Evolutionary conservation across 805 yeast genomes (phyloP), one percentile per base, ranked within the genome.

Genomic region (Saccharomyces jurei): DNA sequence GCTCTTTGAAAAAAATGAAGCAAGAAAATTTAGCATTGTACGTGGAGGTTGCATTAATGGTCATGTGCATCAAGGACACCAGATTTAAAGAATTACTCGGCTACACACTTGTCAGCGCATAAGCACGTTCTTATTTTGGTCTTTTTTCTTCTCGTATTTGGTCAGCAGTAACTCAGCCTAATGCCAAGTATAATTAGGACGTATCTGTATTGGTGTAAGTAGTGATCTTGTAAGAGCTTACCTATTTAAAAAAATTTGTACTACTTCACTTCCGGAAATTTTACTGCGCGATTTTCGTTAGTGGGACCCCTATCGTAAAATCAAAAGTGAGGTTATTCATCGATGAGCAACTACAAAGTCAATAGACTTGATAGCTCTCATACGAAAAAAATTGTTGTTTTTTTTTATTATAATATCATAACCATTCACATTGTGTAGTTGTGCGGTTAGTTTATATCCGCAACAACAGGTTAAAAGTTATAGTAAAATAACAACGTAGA

Each of bases 71-170:
- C 52, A 75, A 82, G 36, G 83, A 84, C 54, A 89, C 82, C 62
- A 74, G 96, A 58, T 85, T 86, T 61, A 88, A 83, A 56, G 81
- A 87, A 28, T 74, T 89, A 59, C 79, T 92, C 2, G 89, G 94
- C 2, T 88, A 87, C 65, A 78, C 90, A 26, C 74, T 88, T 51
- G 82, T 89, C 2, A 76, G 87, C 46, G 77, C 83, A 10, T 80
- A 63, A 60, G 27, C 31, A 28, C 26, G 13, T 17, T 17, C 17
- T 36, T 36, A 36, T 36, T 36, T 17, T 17, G n/a, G 14, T 32
- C 13, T 32, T 6, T 36, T 36, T 36, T 17, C 17, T 21, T 10
- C 8, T 17, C 11, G 17, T 9, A 8, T 17, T 6, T 36, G 8
- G 22, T n/a, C 21, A n/a, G 3, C 17, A 36, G 17, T 36, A 17